Conservation (phyloP, 257 asterid species). For the Thymus quinquecostatus region DNA sequence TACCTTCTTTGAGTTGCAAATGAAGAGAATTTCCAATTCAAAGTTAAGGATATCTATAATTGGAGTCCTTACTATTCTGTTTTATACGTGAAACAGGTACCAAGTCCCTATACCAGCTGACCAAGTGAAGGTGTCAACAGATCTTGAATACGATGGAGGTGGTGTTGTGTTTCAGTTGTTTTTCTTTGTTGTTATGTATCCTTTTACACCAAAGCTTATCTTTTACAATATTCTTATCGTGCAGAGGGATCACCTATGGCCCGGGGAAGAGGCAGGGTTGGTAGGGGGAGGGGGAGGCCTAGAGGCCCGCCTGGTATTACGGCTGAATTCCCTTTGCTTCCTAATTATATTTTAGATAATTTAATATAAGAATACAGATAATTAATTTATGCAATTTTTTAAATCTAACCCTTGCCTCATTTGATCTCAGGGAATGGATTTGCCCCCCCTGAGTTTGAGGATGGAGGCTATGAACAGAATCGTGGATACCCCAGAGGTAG, state of each 20-base stretch:
- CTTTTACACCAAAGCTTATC: conserved; percentile 13
- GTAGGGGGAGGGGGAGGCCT: conserved; percentile 86
- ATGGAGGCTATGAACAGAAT: conserved; percentile 74
- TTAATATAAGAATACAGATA: background rate
- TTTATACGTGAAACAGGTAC: conserved; percentile 54
- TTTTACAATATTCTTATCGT: conserved; percentile 28
- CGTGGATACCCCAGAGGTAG: conserved; percentile 72
- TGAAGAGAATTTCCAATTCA: background rate
- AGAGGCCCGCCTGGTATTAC: conserved; percentile 62
- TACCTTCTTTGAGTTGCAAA: background rate
- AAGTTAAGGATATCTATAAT: background rate
- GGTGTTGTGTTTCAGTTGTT: conserved; percentile 19
- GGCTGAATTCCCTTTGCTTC: background rate
- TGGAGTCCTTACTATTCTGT: background rate
- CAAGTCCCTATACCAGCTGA: conserved; percentile 94
- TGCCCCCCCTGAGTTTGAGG: conserved; percentile 61
- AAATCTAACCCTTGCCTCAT: background rate
- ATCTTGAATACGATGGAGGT: conserved; percentile 87
- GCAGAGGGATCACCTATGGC: conserved; percentile 78
- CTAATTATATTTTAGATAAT: no score
- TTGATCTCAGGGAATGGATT: conserved; percentile 67
- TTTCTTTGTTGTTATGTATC: background rate
- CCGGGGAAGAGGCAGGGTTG: conserved; percentile 84
- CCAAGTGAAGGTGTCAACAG: conserved; percentile 76
- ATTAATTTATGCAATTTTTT: background rate